Evolutionary conservation across 192 early-diverging fungal species (phyloP).

Genomic region (Coemansia guatemalensis): DNA sequence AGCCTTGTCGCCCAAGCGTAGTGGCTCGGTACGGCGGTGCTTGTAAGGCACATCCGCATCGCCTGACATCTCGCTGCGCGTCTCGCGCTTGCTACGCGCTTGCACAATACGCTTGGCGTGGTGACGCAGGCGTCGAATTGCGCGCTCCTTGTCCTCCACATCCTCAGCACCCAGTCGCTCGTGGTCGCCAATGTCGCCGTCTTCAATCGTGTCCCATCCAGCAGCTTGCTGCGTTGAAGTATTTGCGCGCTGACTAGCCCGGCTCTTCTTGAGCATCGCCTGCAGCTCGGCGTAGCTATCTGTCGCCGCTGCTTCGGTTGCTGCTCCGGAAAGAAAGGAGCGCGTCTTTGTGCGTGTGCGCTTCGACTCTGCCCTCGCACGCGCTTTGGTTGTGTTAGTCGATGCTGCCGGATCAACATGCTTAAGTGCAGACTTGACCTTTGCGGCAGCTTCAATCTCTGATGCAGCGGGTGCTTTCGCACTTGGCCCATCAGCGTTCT

Average conservation of each 20-base stretch:
- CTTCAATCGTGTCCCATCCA: slow-evolving; percentile 46
- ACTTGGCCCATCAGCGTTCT: neutral
- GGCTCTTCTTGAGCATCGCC: slow-evolving; percentile 31
- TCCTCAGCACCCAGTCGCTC: slow-evolving; percentile 74
- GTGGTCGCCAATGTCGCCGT: slow-evolving; percentile 75
- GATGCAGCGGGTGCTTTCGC: slow-evolving; percentile 19
- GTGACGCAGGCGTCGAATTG: slow-evolving; percentile 48
- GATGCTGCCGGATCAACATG: neutral
- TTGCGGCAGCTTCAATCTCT: neutral
- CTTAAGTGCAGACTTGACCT: neutral
- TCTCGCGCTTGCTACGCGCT: slow-evolving; percentile 35
- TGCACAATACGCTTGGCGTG: slow-evolving; percentile 45
- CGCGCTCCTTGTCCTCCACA: slow-evolving; percentile 74
- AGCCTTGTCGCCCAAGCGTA: slow-evolving; percentile 33
- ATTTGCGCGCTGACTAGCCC: slow-evolving; percentile 15
- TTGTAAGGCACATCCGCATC: slow-evolving; percentile 84
- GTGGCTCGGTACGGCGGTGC: slow-evolving; percentile 42
- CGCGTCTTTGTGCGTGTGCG: slow-evolving; percentile 3
- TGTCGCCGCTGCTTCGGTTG: slow-evolving; percentile 2
- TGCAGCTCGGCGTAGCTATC: slow-evolving; percentile 55
- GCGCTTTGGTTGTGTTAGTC: slow-evolving; percentile 15
- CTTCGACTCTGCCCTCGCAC: neutral
- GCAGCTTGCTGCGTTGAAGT: neutral
- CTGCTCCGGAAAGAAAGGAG: slow-evolving; percentile 10
- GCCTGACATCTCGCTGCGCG: slow-evolving; percentile 58